Evolutionary conservation across 176 grass and related monocot species (phyloP).

Genomic region (Tillandsia leiboldiana): DNA sequence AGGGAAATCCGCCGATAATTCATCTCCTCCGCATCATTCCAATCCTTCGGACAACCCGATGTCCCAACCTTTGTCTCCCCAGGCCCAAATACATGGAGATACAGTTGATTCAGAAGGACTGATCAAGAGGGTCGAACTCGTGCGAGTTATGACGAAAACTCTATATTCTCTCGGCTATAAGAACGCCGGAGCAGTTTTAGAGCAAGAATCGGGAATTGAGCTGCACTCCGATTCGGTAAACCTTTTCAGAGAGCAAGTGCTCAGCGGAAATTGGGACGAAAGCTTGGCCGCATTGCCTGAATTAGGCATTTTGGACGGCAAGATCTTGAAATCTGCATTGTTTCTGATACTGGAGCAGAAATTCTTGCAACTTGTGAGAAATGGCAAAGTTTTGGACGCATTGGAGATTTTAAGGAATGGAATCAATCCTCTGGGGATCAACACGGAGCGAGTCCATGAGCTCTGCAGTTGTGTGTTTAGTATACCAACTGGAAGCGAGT

Average conservation of each 20-base stretch:
- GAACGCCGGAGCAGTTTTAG: slow-evolving; percentile 64
- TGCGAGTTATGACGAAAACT: slow-evolving; percentile 80
- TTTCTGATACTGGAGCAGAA: slow-evolving; percentile 89
- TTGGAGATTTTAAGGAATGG: slow-evolving; percentile 60
- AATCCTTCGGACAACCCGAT: slow-evolving; percentile 34
- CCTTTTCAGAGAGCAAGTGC: slow-evolving; percentile 70
- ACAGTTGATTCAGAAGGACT: slow-evolving; percentile 74
- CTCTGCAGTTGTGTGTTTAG: slow-evolving; percentile 51
- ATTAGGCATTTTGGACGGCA: slow-evolving; percentile 58
- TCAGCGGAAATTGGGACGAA: slow-evolving; percentile 67
- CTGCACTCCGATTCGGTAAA: slow-evolving; percentile 49
- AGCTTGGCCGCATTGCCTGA: slow-evolving; percentile 63
- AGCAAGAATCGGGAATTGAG: slow-evolving; percentile 90
- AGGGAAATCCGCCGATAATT: too few relatives aligned
- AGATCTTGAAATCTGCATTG: slow-evolving; percentile 43
- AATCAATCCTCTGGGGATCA: slow-evolving; percentile 65
- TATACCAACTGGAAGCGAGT: slow-evolving; percentile 35
- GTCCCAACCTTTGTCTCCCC: slow-evolving; percentile 76
- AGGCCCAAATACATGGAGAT: slow-evolving; percentile 42
- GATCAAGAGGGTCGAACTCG: slow-evolving; percentile 84
- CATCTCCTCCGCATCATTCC: too few relatives aligned
- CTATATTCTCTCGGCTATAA: slow-evolving; percentile 88
- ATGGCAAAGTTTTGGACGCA: slow-evolving; percentile 50
- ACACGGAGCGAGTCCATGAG: slow-evolving; percentile 62
- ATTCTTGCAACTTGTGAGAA: slow-evolving; percentile 71